Conservation (phyloP, 352 stramenopile species). For the Pythium vanterpoolii region DNA sequence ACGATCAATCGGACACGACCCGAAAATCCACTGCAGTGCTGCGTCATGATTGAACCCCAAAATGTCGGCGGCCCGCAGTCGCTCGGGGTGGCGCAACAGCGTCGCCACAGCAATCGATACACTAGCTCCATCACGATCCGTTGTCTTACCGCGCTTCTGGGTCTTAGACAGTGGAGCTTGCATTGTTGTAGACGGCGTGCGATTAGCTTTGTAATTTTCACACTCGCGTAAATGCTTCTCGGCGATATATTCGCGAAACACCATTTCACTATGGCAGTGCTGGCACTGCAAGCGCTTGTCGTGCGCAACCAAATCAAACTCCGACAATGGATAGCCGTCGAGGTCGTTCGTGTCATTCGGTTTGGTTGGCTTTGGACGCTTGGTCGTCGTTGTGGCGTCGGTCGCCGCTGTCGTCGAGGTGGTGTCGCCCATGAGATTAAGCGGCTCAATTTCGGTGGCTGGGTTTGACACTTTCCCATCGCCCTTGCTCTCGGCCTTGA, state of each 20-base stretch:
- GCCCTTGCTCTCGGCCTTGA: constrained; percentile 9
- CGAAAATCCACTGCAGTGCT: constrained; percentile 15
- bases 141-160: constrained; percentile 2
- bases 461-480: neutral
- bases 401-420: neutral
- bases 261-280: constrained; percentile 10
- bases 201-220: constrained; percentile 10
- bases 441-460: neutral
- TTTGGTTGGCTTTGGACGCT: neutral
- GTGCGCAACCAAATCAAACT: constrained; percentile 13
- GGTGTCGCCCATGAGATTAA: neutral
- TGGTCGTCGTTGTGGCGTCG: neutral
- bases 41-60: constrained; percentile 1
- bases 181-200: neutral
- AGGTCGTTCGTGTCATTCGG: neutral
- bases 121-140: neutral
- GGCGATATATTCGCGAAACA: neutral
- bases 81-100: neutral
- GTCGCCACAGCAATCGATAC: neutral
- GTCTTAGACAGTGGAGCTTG: neutral
- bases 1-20: constrained; percentile 1
- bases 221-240: constrained; percentile 14
- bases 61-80: neutral
- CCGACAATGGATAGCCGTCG: neutral
- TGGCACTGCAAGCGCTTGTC: constrained; percentile 9